phyloP scores from a whole-genome alignment of 306 rosid genomes.

The Pachyrhizus erosus region DNA sequence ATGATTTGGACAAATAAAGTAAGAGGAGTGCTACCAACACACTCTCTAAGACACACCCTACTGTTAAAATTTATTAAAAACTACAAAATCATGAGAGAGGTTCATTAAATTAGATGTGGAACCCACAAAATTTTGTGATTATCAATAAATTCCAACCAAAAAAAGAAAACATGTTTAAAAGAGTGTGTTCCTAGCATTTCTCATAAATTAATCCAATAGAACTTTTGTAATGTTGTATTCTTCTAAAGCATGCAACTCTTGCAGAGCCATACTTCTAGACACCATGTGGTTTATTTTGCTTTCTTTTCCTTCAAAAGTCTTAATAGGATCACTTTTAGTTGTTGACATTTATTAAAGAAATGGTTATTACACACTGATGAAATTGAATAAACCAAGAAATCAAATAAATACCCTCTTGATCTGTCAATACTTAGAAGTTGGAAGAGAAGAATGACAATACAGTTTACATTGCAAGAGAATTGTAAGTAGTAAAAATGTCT shows the following conservation, averaged over 20 bases:
- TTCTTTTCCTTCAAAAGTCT: not conserved
- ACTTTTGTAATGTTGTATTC: conserved; percentile 20
- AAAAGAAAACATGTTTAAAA: not conserved
- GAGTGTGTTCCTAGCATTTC: not conserved
- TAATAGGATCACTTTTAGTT: not conserved
- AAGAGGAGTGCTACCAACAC: not conserved
- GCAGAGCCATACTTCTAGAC: not conserved
- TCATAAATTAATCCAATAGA: conserved; percentile 13
- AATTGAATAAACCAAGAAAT: conserved; percentile 9
- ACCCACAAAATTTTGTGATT: not conserved
- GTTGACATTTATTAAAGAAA: not conserved
- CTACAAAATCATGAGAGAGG: not conserved
- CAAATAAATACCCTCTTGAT: not conserved
- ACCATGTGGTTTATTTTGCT: conserved; percentile 11
- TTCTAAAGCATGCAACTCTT: not conserved
- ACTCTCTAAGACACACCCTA: not conserved
- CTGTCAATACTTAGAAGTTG: conserved; percentile 6
- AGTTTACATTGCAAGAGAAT: not conserved
- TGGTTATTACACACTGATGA: not conserved
- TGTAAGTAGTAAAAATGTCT: not conserved
- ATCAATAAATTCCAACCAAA: not conserved
- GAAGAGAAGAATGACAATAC: not conserved
- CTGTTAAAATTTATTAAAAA: not conserved
- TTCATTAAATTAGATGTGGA: not conserved
- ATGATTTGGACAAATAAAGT: not conserved